phyloP scores from a whole-genome alignment of 2,329 filamentous ascomycete genomes.

The Hawksworthiomyces lignivorus region DNA sequence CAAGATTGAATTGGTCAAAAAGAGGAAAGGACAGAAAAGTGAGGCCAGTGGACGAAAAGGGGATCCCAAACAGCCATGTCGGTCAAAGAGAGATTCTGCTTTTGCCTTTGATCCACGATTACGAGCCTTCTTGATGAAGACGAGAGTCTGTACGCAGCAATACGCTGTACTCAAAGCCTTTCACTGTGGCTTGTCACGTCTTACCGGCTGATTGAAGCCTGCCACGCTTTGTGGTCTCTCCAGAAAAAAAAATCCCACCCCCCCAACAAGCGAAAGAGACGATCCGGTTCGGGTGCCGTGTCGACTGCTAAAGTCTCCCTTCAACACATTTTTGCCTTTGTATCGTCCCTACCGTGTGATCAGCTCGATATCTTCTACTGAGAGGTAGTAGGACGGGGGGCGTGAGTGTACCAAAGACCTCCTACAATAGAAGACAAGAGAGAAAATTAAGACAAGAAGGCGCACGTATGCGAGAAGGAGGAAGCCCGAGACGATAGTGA shows the following conservation, averaged over 20 bases:
- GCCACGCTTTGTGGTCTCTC: neutral
- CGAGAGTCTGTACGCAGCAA: too few relatives aligned
- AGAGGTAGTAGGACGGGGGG: too few relatives aligned
- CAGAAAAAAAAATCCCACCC: too few relatives aligned
- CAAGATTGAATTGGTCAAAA: constrained; percentile 4
- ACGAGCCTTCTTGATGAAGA: too few relatives aligned
- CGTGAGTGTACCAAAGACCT: too few relatives aligned
- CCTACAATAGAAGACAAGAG: constrained; percentile 39
- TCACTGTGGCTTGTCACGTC: neutral
- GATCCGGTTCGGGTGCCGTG: constrained; percentile 2
- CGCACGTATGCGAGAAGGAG: neutral
- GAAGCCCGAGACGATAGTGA: too few relatives aligned
- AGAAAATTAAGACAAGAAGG: constrained; percentile 14
- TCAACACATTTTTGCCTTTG: too few relatives aligned
- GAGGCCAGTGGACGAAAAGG: too few relatives aligned
- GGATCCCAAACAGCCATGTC: too few relatives aligned
- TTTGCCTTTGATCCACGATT: neutral
- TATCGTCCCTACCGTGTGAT: too few relatives aligned
- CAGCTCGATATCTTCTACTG: too few relatives aligned
- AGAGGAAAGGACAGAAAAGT: neutral
- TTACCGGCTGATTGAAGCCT: constrained; percentile 5
- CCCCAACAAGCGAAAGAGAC: neutral
- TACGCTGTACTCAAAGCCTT: too few relatives aligned
- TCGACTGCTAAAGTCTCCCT: neutral
- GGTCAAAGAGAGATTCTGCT: neutral